phyloP scores from a whole-genome alignment of 192 early-diverging fungal genomes.

The Mortierella alpina region DNA sequence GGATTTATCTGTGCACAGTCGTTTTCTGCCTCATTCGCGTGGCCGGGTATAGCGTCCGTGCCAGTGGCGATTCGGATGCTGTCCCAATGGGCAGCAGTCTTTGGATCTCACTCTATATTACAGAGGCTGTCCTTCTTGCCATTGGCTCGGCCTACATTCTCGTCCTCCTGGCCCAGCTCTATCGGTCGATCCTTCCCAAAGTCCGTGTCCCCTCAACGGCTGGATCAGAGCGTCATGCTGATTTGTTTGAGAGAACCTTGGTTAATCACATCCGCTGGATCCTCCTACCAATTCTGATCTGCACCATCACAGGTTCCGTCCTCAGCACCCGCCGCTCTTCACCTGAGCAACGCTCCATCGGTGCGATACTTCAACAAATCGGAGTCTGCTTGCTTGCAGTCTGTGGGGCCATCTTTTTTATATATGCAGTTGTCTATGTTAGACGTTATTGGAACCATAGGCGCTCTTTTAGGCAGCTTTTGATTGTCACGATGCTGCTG shows the following conservation, averaged over 20 bases:
- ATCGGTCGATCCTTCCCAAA: constrained; percentile 31
- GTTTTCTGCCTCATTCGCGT: constrained; percentile 9
- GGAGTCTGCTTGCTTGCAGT: not conserved
- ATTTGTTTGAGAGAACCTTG: constrained; percentile 18
- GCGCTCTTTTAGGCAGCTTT: not conserved
- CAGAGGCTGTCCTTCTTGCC: constrained; percentile 4
- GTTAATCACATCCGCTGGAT: constrained; percentile 24
- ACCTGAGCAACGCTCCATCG: not conserved
- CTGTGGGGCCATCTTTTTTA: constrained; percentile 4
- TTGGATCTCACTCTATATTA: constrained; percentile 9
- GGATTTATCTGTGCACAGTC: not conserved
- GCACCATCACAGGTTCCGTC: constrained; percentile 17
- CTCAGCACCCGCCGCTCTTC: not conserved
- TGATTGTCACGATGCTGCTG: constrained; percentile 7
- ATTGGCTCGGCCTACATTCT: constrained; percentile 33
- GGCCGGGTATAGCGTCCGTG: constrained; percentile 16
- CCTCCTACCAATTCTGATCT: constrained; percentile 22
- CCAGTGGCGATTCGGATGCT: constrained; percentile 2
- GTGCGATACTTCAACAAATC: constrained; percentile 16
- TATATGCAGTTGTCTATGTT: constrained; percentile 8
- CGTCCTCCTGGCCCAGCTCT: constrained; percentile 21
- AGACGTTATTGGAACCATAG: constrained; percentile 7
- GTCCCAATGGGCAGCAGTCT: not conserved
- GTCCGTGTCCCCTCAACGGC: constrained; percentile 1
- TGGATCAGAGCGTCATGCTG: not conserved